These are phyloP conservation scores for Aspergillus saccharolyticus DNA, from an alignment of 495 filamentous ascomycete species.

Conservation along the genomic window DNA sequence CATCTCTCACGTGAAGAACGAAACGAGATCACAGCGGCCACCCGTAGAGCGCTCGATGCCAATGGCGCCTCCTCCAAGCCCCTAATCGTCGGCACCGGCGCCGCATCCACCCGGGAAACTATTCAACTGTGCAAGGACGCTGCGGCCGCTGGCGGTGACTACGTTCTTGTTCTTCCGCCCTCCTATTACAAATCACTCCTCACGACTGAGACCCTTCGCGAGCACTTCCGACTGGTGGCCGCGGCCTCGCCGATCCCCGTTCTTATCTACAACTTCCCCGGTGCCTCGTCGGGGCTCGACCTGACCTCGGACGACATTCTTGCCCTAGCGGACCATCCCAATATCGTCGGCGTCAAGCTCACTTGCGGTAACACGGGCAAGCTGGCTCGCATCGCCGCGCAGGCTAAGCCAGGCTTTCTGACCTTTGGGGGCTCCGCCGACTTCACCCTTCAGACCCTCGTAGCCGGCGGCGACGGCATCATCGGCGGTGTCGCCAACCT, in stretches of 20 bases:
- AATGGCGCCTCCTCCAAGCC: conserved; percentile 64
- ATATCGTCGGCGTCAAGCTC: conserved; percentile 86
- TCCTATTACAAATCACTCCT: conserved; percentile 74
- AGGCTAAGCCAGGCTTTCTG: conserved; percentile 60
- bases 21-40: conserved; percentile 63
- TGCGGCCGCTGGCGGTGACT: conserved; percentile 69
- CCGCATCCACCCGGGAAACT: conserved; percentile 81
- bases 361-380: conserved; percentile 96
- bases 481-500: conserved; percentile 84
- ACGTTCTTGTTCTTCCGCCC: conserved; percentile 79
- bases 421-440: conserved; percentile 87
- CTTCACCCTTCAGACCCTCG: conserved; percentile 78
- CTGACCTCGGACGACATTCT: conserved; percentile 77
- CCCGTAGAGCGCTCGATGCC: conserved; percentile 68
- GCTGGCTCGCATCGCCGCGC: conserved; percentile 69
- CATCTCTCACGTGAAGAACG: conserved; percentile 71
- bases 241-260: conserved; percentile 79
- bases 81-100: conserved; percentile 79
- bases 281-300: conserved; percentile 74
- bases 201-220: conserved; percentile 50
- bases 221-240: conserved; percentile 75
- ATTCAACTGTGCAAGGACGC: conserved; percentile 77
- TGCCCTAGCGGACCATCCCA: conserved; percentile 68
- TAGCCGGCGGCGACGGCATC: conserved; percentile 80
- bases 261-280: conserved; percentile 92